Conservation (phyloP, 345 rosid genomes). For the Aquilaria malaccensis region DNA sequence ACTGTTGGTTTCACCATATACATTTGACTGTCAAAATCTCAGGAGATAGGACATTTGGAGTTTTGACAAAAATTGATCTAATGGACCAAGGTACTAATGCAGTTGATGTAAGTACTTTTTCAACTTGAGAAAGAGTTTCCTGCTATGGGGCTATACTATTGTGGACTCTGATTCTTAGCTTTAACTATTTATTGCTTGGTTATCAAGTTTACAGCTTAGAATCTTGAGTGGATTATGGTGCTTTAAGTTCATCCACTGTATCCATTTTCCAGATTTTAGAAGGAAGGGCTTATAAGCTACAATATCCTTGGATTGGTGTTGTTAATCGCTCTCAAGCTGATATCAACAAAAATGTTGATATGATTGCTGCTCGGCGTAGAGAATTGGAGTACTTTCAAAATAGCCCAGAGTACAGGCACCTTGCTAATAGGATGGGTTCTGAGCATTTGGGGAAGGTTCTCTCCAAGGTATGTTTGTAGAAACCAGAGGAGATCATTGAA, state of each 20-base stretch:
- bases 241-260: not conserved
- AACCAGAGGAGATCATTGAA: not conserved
- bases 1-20: too few relatives aligned
- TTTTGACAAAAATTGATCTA: conserved; percentile 84
- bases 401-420: conserved; percentile 66
- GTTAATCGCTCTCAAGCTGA: conserved; percentile 99
- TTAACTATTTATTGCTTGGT: not conserved
- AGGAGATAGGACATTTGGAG: conserved; percentile 94
- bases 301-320: conserved; percentile 93
- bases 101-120: conserved; percentile 71
- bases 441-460: conserved; percentile 88
- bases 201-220: too few relatives aligned
- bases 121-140: not conserved
- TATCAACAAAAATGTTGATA: conserved; percentile 91
- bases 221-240: not conserved
- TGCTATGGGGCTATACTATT: too few relatives aligned
- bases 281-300: conserved; percentile 82
- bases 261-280: conserved; percentile 57
- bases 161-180: too few relatives aligned
- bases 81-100: conserved; percentile 98
- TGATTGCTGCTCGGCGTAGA: conserved; percentile 96
- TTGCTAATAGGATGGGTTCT: conserved; percentile 80
- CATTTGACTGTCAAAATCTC: conserved; percentile 18
- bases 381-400: conserved; percentile 75
- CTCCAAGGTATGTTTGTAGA: conserved; percentile 59